These are phyloP conservation scores for Apiospora kogelbergensis DNA, from an alignment of 2,329 filamentous ascomycete species.

Conservation along the genomic window DNA sequence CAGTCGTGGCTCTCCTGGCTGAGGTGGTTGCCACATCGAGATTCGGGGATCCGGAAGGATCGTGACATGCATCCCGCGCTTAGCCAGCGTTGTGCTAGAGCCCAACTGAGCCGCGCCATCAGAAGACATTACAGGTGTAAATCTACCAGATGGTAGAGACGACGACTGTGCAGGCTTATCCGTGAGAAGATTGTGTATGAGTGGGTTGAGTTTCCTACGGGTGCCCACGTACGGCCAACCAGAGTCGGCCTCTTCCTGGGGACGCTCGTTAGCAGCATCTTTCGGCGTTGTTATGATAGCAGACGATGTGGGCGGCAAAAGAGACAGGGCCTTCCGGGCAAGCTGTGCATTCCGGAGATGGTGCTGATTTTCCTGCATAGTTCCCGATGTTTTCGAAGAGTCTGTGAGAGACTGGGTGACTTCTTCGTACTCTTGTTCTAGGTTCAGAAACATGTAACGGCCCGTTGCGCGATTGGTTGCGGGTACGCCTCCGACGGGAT, in stretches of 20 bases:
- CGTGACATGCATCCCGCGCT: conserved; percentile 85
- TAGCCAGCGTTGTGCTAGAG: conserved; percentile 75
- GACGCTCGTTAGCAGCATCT: conserved; percentile 65
- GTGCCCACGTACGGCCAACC: conserved; percentile 49
- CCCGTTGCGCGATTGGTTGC: conserved; percentile 59
- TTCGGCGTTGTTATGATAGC: conserved; percentile 84
- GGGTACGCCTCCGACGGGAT: conserved; percentile 83
- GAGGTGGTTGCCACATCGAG: conserved; percentile 67
- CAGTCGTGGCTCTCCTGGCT: conserved; percentile 58
- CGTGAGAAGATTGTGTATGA: conserved; percentile 94
- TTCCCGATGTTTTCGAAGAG: conserved; percentile 29
- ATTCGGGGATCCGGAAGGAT: conserved; percentile 73
- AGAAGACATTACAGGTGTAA: conserved; percentile 43
- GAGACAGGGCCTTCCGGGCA: conserved; percentile 66
- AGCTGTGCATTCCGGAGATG: conserved; percentile 72
- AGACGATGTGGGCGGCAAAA: conserved; percentile 82
- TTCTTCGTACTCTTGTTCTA: conserved; percentile 81
- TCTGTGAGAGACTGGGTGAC: conserved; percentile 62
- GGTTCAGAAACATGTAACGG: conserved; percentile 84
- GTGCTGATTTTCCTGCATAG: conserved; percentile 24
- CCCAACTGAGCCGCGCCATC: conserved; percentile 32
- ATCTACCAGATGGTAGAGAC: conserved; percentile 74
- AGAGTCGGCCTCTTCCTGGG: conserved; percentile 53
- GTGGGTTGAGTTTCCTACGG: conserved; percentile 67
- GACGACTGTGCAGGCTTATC: conserved; percentile 93